Evolutionary conservation across 2,329 filamentous ascomycete genomes (phyloP).

Genomic region (Diaporthe citriasiana): DNA sequence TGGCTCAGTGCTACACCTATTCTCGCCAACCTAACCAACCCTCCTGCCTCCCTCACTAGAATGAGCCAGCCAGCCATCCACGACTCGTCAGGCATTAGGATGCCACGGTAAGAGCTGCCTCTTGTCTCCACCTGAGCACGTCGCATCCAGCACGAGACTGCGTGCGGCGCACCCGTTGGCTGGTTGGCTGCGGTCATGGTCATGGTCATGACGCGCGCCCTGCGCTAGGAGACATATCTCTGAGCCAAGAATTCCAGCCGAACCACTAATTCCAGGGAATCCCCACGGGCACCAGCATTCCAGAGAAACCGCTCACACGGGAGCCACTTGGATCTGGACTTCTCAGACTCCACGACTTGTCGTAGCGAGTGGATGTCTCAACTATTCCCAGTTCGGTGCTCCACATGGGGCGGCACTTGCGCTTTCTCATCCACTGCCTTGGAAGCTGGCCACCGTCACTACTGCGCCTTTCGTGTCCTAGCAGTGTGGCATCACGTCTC

Average conservation of each 20-base stretch:
- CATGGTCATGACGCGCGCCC: conserved; percentile 5
- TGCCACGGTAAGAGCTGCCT: background rate
- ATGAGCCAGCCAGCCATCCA: background rate
- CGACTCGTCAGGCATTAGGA: background rate
- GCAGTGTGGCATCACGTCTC: background rate
- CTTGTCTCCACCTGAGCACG: background rate
- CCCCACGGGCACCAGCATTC: conserved; percentile 21
- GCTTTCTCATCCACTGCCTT: conserved; percentile 3
- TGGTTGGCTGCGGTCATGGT: background rate
- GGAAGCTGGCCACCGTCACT: background rate
- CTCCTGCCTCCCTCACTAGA: background rate
- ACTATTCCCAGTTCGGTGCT: background rate
- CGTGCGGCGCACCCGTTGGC: background rate
- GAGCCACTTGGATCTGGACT: conserved; percentile 27
- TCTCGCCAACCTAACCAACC: too few species aligned
- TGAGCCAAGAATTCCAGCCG: conserved; percentile 17
- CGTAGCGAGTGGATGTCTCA: conserved; percentile 7
- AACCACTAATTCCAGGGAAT: background rate
- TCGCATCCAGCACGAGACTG: conserved; percentile 1
- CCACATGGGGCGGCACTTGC: conserved; percentile 24
- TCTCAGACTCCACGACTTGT: conserved; percentile 26
- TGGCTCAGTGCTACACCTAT: background rate
- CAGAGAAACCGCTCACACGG: conserved; percentile 5
- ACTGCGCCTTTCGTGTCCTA: background rate
- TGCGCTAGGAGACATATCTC: conserved; percentile 3